Base-by-base conservation (phyloP, 257 asterid species). In the Nemophila menziesii region DNA sequence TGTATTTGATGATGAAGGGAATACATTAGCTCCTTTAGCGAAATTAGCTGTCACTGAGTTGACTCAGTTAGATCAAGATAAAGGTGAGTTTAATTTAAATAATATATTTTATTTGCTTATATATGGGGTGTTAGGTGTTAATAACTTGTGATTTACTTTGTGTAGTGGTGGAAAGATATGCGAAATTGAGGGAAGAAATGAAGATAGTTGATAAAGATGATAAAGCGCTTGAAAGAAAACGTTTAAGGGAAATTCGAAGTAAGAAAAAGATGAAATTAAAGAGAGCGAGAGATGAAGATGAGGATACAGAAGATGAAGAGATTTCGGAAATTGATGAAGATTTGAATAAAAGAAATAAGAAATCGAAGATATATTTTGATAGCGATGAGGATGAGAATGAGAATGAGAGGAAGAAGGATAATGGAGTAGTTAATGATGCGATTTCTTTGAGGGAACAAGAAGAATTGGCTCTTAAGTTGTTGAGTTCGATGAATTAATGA, bases 1-100 rank as follows among this genome's bases (percentile, higher is more conserved):
- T 65, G 96, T 85, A 36, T 90, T 90, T 69, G 94, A 85, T 57
- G 96, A 90, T n/a, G 93, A 70, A 64, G 93, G 99, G 58, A 67
- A 81, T 63, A 73, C 92, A 42, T 71, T 86, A 51, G 70, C 92
- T 23, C 96, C 94, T 22, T 86, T 82, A 57, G 96, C 94, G 40
- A 71, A 33, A 59, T 61, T 90, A 57, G 87, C 92, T 2, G 77
- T 58, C 44, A 40, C 68, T 15, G 85, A 75, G 51, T 60, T 67
- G 27, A 59, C 58, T 46, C 63, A 47, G 58, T 72, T 82, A 42
- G 92, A 90, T 77, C 63, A 54, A 63, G 81, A 69, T 56, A 90
- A 61, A 79, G 94, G 99, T 85, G 70, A 9, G 33, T 4, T 27
- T 48, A 19, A 15, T 38, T 9, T 39, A n/a, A n/a, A n/a, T n/a